A percentile compares a stretch with the other conserved stretches of the same genome.
Evolutionary conservation across 2,329 filamentous ascomycete species (phyloP).

Genomic region (Fusarium tupiense): DNA sequence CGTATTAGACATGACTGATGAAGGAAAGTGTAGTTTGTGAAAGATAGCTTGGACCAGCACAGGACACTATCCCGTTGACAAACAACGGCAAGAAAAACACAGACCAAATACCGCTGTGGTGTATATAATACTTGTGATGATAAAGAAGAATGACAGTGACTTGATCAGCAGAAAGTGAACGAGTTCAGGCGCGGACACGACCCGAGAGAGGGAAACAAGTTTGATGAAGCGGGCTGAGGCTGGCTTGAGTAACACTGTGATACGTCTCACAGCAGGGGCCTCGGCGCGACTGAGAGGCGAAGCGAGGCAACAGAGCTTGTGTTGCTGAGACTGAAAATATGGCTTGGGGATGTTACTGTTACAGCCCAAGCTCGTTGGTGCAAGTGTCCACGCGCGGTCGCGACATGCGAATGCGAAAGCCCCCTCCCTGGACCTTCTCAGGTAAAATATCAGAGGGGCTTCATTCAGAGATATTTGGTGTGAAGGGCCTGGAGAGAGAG

Average conservation of each 20-base stretch:
- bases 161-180: slow-evolving; percentile 16
- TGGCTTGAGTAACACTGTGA: slow-evolving; percentile 28
- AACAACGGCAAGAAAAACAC: background rate
- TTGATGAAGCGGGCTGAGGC: slow-evolving; percentile 27
- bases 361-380: slow-evolving; percentile 31
- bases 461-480: slow-evolving; percentile 37
- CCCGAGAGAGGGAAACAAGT: slow-evolving; percentile 5
- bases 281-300: slow-evolving; percentile 10
- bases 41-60: background rate
- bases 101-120: background rate
- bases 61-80: slow-evolving; percentile 4
- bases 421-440: slow-evolving; percentile 41
- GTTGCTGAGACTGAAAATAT: slow-evolving; percentile 2
- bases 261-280: slow-evolving; percentile 27
- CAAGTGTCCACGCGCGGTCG: slow-evolving; percentile 30
- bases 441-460: slow-evolving; percentile 26
- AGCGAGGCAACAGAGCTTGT: slow-evolving; percentile 1
- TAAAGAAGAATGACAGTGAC: slow-evolving; percentile 2
- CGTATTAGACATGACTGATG: slow-evolving; percentile 44
- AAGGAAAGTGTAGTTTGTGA: background rate
- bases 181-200: slow-evolving; percentile 18
- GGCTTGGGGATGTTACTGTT: slow-evolving; percentile 25
- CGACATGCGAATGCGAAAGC: slow-evolving; percentile 37
- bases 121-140: slow-evolving; percentile 12
- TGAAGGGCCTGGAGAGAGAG: background rate